These are phyloP conservation scores for Alectoria sarmentosa DNA, from an alignment of 495 filamentous ascomycete species.

Conservation along the genomic window DNA sequence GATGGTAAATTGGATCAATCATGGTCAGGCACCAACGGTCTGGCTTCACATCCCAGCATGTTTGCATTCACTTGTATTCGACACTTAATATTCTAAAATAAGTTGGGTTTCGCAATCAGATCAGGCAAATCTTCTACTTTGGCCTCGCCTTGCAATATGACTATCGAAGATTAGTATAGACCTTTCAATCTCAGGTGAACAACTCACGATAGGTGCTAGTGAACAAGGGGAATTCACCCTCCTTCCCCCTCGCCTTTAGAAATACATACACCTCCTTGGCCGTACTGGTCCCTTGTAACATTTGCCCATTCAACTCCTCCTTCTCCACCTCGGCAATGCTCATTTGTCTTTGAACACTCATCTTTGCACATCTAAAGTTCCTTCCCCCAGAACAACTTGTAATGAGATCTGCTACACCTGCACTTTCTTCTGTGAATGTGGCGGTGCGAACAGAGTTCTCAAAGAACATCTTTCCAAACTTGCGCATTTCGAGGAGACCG, in stretches of 20 bases:
- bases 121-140: slow-evolving; percentile 55
- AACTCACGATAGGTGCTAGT: slow-evolving; percentile 69
- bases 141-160: slow-evolving; percentile 50
- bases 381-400: slow-evolving; percentile 86
- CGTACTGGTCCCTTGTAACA: slow-evolving; percentile 88
- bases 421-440: slow-evolving; percentile 94
- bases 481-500: slow-evolving; percentile 88
- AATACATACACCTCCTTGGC: slow-evolving; percentile 86
- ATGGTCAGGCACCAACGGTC: too few relatives aligned
- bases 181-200: background rate
- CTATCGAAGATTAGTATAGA: slow-evolving; percentile 23
- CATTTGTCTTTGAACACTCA: slow-evolving; percentile 71
- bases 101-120: slow-evolving; percentile 36
- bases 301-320: slow-evolving; percentile 91
- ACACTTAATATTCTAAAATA: background rate
- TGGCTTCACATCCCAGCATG: background rate
- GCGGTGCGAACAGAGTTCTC: slow-evolving; percentile 63
- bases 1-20: too few relatives aligned
- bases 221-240: slow-evolving; percentile 84
- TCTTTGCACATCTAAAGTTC: slow-evolving; percentile 90
- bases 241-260: slow-evolving; percentile 65
- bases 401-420: slow-evolving; percentile 93
- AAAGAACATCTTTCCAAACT: slow-evolving; percentile 92
- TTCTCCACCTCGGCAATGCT: slow-evolving; percentile 82
- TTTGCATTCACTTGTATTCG: background rate